Conservation (phyloP, 345 rosid genomes). For the Citrus reticulata region DNA sequence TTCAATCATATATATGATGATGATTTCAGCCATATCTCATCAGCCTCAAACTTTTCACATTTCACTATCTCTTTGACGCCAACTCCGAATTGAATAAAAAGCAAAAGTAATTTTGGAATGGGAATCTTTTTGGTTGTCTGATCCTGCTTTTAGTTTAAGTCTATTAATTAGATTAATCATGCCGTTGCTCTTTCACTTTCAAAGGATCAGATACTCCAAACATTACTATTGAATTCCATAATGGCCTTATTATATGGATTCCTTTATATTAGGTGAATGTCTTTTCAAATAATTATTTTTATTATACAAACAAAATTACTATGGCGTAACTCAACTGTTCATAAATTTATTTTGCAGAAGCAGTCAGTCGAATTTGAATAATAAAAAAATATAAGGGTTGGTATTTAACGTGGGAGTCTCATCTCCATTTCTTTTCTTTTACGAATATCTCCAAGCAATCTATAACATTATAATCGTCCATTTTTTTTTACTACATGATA, state of each 20-base stretch:
- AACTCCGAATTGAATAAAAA: neutral
- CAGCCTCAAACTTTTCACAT: slow-evolving; percentile 11
- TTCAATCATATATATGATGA: slow-evolving; percentile 1
- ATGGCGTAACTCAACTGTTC: no score
- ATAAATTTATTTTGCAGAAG: no score
- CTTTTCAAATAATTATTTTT: slow-evolving; percentile 8
- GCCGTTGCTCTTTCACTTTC: slow-evolving; percentile 11
- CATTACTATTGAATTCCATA: neutral
- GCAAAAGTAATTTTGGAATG: slow-evolving; percentile 6
- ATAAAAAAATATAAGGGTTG: no score
- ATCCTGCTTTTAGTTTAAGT: neutral
- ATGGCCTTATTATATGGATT: neutral
- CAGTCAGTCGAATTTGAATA: no score
- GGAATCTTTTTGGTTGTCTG: slow-evolving; percentile 4
- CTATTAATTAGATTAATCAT: neutral
- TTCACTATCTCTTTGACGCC: slow-evolving; percentile 4
- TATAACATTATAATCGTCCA: no score
- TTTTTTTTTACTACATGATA: no score
- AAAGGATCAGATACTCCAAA: neutral
- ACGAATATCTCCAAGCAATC: no score
- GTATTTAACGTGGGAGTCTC: no score
- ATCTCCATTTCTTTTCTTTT: no score
- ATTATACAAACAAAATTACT: no score
- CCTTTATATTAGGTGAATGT: neutral
- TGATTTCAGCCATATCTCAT: neutral